These are phyloP conservation scores for Vachellia collinsii DNA, from an alignment of 306 rosid genomes.

Conservation along the genomic window DNA sequence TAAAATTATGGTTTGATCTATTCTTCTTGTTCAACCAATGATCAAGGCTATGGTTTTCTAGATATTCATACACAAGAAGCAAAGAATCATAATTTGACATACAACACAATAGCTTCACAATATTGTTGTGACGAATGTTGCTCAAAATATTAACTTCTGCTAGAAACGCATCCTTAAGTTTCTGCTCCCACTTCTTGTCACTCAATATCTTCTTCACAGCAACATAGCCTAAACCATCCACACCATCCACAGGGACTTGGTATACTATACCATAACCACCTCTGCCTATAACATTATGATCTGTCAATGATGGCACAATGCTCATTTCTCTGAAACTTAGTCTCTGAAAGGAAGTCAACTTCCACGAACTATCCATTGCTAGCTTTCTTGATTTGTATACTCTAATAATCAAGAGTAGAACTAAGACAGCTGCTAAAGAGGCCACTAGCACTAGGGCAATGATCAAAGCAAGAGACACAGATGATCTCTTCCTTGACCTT, in stretches of 20 bases:
- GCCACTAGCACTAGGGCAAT: slow-evolving; percentile 39
- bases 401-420: slow-evolving; percentile 35
- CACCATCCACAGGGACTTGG: slow-evolving; percentile 49
- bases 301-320: slow-evolving; percentile 55
- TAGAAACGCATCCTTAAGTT: slow-evolving; percentile 66
- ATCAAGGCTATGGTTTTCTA: slow-evolving; percentile 72
- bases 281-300: slow-evolving; percentile 59
- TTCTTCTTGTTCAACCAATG: slow-evolving; percentile 58
- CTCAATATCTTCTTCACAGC: slow-evolving; percentile 73
- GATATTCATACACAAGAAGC: slow-evolving; percentile 84
- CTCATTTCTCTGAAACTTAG: slow-evolving; percentile 56
- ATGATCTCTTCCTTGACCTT: slow-evolving; percentile 44
- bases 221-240: slow-evolving; percentile 53
- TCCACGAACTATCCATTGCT: slow-evolving; percentile 53
- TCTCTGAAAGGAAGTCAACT: slow-evolving; percentile 69
- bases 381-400: slow-evolving; percentile 42
- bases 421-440: slow-evolving; percentile 32
- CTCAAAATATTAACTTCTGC: slow-evolving; percentile 77
- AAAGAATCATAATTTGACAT: slow-evolving; percentile 58
- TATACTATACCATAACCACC: slow-evolving; percentile 88
- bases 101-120: slow-evolving; percentile 75
- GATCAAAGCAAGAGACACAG: slow-evolving; percentile 52
- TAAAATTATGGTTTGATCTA: slow-evolving; percentile 31
- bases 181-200: slow-evolving; percentile 51
- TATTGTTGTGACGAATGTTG: slow-evolving; percentile 74